Evolutionary conservation across 2,329 filamentous ascomycete genomes (phyloP), one percentile per base, ranked within the genome.

Genomic region (Hypoxylon sp.): DNA sequence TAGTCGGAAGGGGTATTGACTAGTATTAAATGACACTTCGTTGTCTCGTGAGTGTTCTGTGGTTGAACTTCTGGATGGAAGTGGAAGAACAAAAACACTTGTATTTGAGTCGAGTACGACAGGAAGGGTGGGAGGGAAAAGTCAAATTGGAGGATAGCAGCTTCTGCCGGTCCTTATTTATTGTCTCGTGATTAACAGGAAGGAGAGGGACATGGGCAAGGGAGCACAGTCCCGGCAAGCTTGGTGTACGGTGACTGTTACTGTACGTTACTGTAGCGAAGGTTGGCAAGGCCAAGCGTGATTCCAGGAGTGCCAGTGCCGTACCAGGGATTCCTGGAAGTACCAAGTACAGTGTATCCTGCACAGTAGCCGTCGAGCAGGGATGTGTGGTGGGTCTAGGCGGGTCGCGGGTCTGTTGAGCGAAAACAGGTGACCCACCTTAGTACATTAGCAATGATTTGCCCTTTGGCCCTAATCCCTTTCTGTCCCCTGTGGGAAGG

Each of bases 161-260:
- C 73, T 72, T 61, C 72, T 72, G 67, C 69, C 68, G 73, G 71
- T 68, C 71, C 68, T 74, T 77, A 77, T 77, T 77, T 77, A 76
- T 76, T 74, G 74, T 75, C 73, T 74, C 68, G 74, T 73, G 74
- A 74, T 70, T 73, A 73, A 69, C 47, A 65, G 69, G 65, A 72
- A 72, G 65, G 65, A 65, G 67, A 67, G 61, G 58, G 57, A 64
- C 66, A 69, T 69, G 67, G 60, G 52, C 65, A 65, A n/a, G 67
- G 67, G 67, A 61, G 64, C 67, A 67, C 67, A 62, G 64, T 70
- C 46, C 6, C 56, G 19, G 30, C 34, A 9, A 62, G 45, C 27
- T 52, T 19, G 14, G 59, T 29, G 50, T 61, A 69, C 62, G 54
- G 65, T 66, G 41, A 45, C 51, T 30, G 45, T 21, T 53, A 62